Evolutionary conservation across 116 monocot species (phyloP), one percentile per base, ranked within the genome.

Genomic region (Posidonia oceanica): DNA sequence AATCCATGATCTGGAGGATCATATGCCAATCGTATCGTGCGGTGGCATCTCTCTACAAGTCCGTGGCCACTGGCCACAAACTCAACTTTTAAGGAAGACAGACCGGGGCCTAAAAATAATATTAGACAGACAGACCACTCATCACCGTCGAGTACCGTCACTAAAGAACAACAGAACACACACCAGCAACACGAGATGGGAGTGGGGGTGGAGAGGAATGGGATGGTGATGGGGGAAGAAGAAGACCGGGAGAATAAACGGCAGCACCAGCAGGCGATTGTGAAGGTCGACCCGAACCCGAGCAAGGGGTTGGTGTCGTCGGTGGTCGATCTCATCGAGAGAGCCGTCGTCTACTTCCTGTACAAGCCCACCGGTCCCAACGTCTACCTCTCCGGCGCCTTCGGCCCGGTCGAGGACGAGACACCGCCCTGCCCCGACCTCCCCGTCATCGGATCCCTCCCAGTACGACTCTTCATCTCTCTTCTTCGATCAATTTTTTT

Each of bases 341-440:
- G 54, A 54, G 52, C 63, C 20, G 21, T 86, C 40, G 81, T 96
- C 15, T 75, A 67, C 52, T 29, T 91, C 6, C 71, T 76, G 71
- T 10, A 22, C 12, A 6, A 83, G 57, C 44, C 77, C 14, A 72
- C 84, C 36, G 75, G 80, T 76, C 84, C 88, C 15, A 75, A 83
- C 59, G 74, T 77, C 77, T 94, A 77, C 59, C 94, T 94, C 69
- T 66, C 86, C 63, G 88, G 84, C 1, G 82, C 80, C 77, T 90
- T 85, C 77, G 85, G 73, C 60, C 94, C 94, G 56, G 86, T 83
- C 37, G 38, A 36, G 40, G 75, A 83, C 6, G 94, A 94, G 80
- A 94, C 94, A 17, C 87, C 94, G 52, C 94, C 90, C 4, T 75
- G 63, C 42, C 3, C 54, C 54, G 76, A 82, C 63, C 85, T 90